Evolutionary conservation across 23 red algal genomes (phyloP).

Genomic region (Gracilaria caudata): DNA sequence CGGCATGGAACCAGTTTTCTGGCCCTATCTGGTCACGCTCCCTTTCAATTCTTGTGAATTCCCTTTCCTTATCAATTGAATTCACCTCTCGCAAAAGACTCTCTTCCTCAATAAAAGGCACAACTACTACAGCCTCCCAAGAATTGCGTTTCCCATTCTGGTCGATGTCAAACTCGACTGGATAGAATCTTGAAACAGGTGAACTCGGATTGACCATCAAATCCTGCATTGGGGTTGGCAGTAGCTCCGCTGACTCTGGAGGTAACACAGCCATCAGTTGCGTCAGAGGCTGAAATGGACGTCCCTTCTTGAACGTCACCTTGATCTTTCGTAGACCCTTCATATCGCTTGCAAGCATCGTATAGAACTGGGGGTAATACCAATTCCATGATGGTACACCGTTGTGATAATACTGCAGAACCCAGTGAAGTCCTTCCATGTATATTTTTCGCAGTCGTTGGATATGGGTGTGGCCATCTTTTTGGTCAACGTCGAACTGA

Average conservation of each 20-base stretch:
- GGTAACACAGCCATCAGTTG: constrained; percentile 95
- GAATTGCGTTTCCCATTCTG: constrained; percentile 89
- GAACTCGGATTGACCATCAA: constrained; percentile 74
- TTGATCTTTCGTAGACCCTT: constrained; percentile 54
- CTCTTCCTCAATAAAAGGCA: constrained; percentile 97
- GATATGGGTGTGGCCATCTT: constrained; percentile 37
- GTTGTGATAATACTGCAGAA: constrained; percentile 97
- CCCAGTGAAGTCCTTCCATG: constrained; percentile 97
- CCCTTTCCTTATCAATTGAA: constrained; percentile 63
- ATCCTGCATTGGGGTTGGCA: constrained; percentile 76
- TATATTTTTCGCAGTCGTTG: constrained; percentile 64
- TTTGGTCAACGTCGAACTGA: constrained; percentile 60
- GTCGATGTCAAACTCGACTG: constrained; percentile 84
- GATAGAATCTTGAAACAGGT: constrained; percentile 87
- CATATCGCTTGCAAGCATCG: constrained; percentile 89
- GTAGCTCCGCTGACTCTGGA: constrained; percentile 80
- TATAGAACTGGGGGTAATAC: constrained; percentile 94
- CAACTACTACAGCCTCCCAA: constrained; percentile 94
- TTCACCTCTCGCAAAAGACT: constrained; percentile 74
- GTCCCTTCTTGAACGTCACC: constrained; percentile 81
- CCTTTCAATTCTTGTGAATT: constrained; percentile 72
- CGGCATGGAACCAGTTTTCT: constrained; percentile 66
- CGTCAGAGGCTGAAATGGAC: constrained; percentile 86
- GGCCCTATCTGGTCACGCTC: constrained; percentile 58
- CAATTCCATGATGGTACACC: constrained; percentile 96